A percentile compares a stretch with the other conserved stretches of the same genome.
phyloP scores from a whole-genome alignment of 768 basidiomycete species.

The Mycena epipterygia region DNA sequence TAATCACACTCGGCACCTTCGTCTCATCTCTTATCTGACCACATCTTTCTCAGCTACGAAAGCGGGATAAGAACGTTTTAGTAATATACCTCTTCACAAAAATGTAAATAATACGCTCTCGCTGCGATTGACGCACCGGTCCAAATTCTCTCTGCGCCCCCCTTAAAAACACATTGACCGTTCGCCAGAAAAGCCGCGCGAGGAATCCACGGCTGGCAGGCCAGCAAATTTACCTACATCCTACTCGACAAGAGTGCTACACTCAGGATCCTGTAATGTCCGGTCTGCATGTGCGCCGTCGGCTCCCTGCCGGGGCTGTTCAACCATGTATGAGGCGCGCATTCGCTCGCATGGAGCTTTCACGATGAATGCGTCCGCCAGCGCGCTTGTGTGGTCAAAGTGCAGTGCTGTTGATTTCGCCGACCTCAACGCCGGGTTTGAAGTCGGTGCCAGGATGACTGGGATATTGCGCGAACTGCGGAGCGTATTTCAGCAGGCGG shows the following conservation, averaged over 20 bases:
- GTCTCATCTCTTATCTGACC: no score
- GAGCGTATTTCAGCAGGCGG: constrained; percentile 64
- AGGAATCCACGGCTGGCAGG: constrained; percentile 42
- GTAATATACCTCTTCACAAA: no score
- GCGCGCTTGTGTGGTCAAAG: constrained; percentile 50
- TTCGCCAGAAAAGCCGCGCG: constrained; percentile 22
- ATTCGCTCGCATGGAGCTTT: constrained; percentile 65
- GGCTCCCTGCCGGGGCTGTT: constrained; percentile 66
- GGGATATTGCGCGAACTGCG: constrained; percentile 62
- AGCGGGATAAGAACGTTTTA: no score
- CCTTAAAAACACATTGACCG: constrained; percentile 37
- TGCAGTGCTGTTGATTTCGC: constrained; percentile 46
- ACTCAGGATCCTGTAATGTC: constrained; percentile 57
- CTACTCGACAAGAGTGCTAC: constrained; percentile 43
- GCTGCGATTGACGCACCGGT: constrained; percentile 55
- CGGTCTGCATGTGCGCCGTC: constrained; percentile 60
- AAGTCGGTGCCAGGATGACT: constrained; percentile 58
- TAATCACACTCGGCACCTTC: no score
- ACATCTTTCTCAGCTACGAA: no score
- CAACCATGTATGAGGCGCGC: constrained; percentile 66
- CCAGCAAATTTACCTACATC: constrained; percentile 56
- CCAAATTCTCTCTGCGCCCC: constrained; percentile 51
- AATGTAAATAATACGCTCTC: no score
- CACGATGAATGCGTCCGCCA: constrained; percentile 69
- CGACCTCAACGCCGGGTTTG: constrained; percentile 55